Percentiles rank a stretch among this genome's conserved stretches.
phyloP scores from a whole-genome alignment of 2,329 filamentous ascomycete species.

The Penicillium sp. region DNA sequence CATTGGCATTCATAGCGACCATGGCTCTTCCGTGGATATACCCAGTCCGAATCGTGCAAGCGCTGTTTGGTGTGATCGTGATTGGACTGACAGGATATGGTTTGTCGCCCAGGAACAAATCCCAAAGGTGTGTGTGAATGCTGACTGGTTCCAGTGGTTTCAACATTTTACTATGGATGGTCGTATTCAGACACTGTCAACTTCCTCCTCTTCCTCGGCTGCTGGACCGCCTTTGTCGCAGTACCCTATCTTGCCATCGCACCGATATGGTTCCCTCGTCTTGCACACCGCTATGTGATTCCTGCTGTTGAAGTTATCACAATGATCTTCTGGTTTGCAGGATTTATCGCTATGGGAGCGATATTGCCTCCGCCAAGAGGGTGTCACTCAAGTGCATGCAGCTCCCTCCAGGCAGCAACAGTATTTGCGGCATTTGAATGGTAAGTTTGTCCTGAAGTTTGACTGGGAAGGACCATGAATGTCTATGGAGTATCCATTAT shows the following conservation, averaged over 20 bases:
- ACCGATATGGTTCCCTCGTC: conserved; percentile 60
- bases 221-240: conserved; percentile 71
- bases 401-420: conserved; percentile 54
- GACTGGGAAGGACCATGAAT: no score
- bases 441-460: conserved; percentile 27
- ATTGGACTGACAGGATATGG: conserved; percentile 73
- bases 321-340: conserved; percentile 86
- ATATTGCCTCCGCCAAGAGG: conserved; percentile 57
- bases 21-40: conserved; percentile 30
- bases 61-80: conserved; percentile 68
- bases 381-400: conserved; percentile 58
- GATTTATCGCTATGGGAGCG: conserved; percentile 74
- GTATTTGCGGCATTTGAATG: conserved; percentile 52
- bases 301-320: conserved; percentile 69
- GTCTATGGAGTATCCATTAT: neutral
- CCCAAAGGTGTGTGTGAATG: neutral
- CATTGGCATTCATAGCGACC: neutral
- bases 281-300: conserved; percentile 65
- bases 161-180: conserved; percentile 48
- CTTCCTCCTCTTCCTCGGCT: conserved; percentile 75
- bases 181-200: conserved; percentile 59
- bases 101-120: conserved; percentile 42
- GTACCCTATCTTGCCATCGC: conserved; percentile 68
- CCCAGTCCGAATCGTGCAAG: conserved; percentile 66
- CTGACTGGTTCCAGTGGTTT: conserved; percentile 51